These are phyloP conservation scores for Pseudopithomyces maydicus DNA, from an alignment of 2,329 filamentous ascomycete species.

Conservation along the genomic window DNA sequence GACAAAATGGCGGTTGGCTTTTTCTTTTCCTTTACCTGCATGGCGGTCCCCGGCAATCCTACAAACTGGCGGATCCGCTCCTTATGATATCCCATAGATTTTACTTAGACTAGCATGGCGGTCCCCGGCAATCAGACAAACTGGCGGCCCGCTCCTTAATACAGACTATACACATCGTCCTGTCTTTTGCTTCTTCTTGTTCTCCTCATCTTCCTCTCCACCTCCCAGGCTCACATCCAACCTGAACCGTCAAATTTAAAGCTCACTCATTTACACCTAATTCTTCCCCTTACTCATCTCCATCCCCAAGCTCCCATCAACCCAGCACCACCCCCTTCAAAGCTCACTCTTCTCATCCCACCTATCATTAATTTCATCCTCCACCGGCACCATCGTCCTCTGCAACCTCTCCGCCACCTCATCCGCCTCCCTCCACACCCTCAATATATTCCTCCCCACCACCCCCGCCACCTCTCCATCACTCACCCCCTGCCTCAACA, in stretches of 20 bases:
- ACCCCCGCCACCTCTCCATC: conserved; percentile 76
- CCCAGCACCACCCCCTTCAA: too few relatives aligned
- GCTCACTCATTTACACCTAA: too few relatives aligned
- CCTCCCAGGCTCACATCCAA: too few relatives aligned
- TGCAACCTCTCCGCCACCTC: conserved; percentile 71
- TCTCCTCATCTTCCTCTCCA: too few relatives aligned
- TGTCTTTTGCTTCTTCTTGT: too few relatives aligned
- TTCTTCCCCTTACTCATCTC: too few relatives aligned
- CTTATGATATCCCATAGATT: neutral
- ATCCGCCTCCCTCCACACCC: conserved; percentile 84
- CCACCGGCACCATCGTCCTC: conserved; percentile 48
- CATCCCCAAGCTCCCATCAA: too few relatives aligned
- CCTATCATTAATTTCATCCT: conserved; percentile 46
- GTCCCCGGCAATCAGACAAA: conserved; percentile 4
- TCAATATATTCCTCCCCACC: conserved; percentile 78
- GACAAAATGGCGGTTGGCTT: neutral
- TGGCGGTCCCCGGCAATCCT: conserved; percentile 5
- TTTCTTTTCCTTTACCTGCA: neutral
- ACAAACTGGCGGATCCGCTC: conserved; percentile 4
- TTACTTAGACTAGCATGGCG: neutral
- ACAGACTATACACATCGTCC: too few relatives aligned
- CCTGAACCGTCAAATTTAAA: too few relatives aligned
- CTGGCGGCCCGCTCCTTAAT: conserved; percentile 1
- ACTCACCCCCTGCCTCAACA: conserved; percentile 74
- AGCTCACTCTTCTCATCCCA: conserved; percentile 18